These are phyloP conservation scores for Cyberlindnera mississippiensis DNA, from an alignment of 805 yeast genomes.

Conservation along the genomic window DNA sequence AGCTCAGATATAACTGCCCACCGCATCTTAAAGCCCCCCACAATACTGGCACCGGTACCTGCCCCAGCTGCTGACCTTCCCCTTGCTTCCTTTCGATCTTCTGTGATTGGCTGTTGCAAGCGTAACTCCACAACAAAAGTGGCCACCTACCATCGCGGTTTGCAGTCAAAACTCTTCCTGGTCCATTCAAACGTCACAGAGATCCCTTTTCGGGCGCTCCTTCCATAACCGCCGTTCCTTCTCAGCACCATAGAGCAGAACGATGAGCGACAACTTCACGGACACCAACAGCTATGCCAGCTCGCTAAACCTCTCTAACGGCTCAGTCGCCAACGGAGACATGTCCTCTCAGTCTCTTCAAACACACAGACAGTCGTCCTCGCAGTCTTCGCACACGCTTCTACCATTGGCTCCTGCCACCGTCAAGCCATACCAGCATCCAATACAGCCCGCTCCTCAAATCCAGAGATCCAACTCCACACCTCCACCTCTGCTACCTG, in stretches of 20 bases:
- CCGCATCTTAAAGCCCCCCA: not conserved
- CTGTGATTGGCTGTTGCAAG: constrained; percentile 5
- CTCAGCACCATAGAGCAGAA: too few relatives aligned
- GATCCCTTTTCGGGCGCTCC: too few relatives aligned
- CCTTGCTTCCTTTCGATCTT: not conserved
- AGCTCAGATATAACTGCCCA: not conserved
- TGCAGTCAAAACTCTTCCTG: too few relatives aligned
- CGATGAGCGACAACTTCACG: constrained; percentile 29
- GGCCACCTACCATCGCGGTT: too few relatives aligned
- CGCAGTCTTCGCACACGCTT: constrained; percentile 1
- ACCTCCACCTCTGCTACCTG: constrained; percentile 13
- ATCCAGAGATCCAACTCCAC: constrained; percentile 12
- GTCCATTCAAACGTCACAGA: too few relatives aligned
- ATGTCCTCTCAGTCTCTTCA: not conserved
- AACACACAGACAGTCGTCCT: not conserved
- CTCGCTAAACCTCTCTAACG: constrained; percentile 16
- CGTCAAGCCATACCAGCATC: constrained; percentile 8
- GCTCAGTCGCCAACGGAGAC: too few relatives aligned
- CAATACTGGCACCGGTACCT: not conserved
- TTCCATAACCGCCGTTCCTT: too few relatives aligned
- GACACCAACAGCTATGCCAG: constrained; percentile 27
- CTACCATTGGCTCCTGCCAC: constrained; percentile 8
- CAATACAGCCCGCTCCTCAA: constrained; percentile 5
- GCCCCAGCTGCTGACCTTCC: constrained; percentile 4
- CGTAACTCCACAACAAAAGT: not conserved